Percentiles rank a stretch among this genome's conserved stretches.
phyloP scores from a whole-genome alignment of 2,329 filamentous ascomycete genomes.

The Neonectria punicea region DNA sequence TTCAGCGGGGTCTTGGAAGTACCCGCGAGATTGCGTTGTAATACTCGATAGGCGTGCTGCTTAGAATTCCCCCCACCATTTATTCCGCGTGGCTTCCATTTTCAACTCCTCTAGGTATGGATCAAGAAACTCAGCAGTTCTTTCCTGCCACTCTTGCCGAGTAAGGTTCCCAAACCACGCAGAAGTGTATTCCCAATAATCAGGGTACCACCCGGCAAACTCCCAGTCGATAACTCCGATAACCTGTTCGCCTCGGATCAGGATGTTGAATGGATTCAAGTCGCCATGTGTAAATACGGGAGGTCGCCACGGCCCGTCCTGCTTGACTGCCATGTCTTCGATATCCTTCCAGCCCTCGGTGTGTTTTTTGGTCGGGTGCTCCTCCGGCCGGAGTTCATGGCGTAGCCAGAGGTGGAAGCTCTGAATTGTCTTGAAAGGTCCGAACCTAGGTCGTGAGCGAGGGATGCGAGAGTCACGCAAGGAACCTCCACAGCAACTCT shows the following conservation, averaged over 20 bases:
- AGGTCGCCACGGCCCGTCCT: conserved; percentile 47
- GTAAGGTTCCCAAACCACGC: conserved; percentile 27
- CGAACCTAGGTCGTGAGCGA: conserved; percentile 31
- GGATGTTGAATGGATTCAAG: conserved; percentile 49
- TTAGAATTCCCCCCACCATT: conserved; percentile 48
- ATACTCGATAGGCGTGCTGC: too few relatives aligned
- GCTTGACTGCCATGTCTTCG: conserved; percentile 47
- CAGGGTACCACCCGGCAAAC: conserved; percentile 46
- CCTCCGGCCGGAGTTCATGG: conserved; percentile 36
- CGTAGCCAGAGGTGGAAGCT: conserved; percentile 49
- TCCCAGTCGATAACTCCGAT: conserved; percentile 54
- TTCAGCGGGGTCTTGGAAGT: too few relatives aligned
- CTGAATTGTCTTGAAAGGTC: conserved; percentile 45
- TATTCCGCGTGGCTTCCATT: conserved; percentile 54
- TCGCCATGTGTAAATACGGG: conserved; percentile 47
- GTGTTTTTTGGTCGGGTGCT: conserved; percentile 28
- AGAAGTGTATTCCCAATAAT: conserved; percentile 49
- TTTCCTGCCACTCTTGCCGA: conserved; percentile 42
- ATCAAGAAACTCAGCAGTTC: conserved; percentile 50
- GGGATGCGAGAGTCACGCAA: conserved; percentile 43
- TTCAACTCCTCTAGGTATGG: conserved; percentile 48
- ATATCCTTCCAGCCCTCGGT: conserved; percentile 41
- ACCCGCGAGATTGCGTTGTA: too few relatives aligned
- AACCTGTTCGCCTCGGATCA: conserved; percentile 52
- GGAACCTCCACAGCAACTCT: conserved; percentile 43